A percentile compares a stretch with the other conserved stretches of the same genome.
These are phyloP conservation scores for Sclerotinia glacialis DNA, from an alignment of 2,329 filamentous ascomycete species.

Conservation along the genomic window DNA sequence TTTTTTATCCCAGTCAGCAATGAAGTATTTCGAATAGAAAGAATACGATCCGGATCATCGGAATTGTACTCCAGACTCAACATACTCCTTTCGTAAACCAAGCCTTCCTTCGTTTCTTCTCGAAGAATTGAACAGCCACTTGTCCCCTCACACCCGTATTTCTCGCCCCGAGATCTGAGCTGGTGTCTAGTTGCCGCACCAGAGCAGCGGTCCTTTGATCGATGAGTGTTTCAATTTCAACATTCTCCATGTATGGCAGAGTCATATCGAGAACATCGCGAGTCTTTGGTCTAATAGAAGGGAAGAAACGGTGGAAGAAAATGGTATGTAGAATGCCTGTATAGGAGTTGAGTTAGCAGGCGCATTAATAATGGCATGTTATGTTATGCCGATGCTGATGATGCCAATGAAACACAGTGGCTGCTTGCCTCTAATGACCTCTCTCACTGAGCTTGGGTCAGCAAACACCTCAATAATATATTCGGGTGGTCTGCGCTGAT, in stretches of 20 bases:
- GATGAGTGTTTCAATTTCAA: slow-evolving; percentile 89
- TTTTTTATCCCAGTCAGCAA: slow-evolving; percentile 14
- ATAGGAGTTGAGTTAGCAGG: slow-evolving; percentile 4
- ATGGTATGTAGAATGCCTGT: slow-evolving; percentile 91
- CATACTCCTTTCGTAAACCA: slow-evolving; percentile 73
- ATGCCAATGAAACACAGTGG: slow-evolving; percentile 17
- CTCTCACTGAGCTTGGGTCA: slow-evolving; percentile 83
- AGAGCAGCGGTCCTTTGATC: slow-evolving; percentile 80
- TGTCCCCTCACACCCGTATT: slow-evolving; percentile 66
- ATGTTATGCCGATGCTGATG: neutral
- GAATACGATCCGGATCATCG: slow-evolving; percentile 16
- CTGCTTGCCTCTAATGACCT: slow-evolving; percentile 79
- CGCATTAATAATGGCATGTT: neutral
- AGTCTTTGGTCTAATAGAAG: slow-evolving; percentile 74
- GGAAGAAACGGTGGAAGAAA: slow-evolving; percentile 98
- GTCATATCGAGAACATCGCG: slow-evolving; percentile 89
- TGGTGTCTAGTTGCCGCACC: slow-evolving; percentile 69
- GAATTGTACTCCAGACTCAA: slow-evolving; percentile 7
- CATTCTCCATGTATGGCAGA: slow-evolving; percentile 83
- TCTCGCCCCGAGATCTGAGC: slow-evolving; percentile 46
- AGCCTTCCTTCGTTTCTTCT: slow-evolving; percentile 84
- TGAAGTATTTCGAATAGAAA: neutral
- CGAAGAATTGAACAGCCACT: slow-evolving; percentile 88
- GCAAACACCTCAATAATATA: slow-evolving; percentile 93
- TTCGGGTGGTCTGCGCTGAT: slow-evolving; percentile 69